phyloP scores from a whole-genome alignment of 768 basidiomycete genomes.

The Grammothele lineata region DNA sequence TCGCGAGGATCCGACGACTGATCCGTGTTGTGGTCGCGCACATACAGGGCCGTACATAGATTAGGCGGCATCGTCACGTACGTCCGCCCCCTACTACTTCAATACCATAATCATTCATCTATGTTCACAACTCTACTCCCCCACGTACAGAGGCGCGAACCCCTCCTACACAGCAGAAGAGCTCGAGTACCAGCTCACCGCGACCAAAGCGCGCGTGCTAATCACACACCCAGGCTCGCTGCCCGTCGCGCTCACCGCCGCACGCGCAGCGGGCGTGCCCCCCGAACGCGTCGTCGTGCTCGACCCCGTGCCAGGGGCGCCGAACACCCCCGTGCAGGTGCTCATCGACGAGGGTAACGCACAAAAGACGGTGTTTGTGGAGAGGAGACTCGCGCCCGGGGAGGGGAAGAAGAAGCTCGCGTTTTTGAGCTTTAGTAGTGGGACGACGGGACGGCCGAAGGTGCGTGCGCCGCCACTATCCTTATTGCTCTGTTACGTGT shows the following conservation, averaged over 20 bases:
- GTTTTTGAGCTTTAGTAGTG: conserved; percentile 70
- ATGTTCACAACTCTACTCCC: too few relatives aligned
- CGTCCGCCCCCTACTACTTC: conserved; percentile 15
- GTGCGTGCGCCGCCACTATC: too few relatives aligned
- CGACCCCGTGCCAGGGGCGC: conserved; percentile 14
- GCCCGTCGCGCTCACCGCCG: conserved; percentile 21
- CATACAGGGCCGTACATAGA: conserved; percentile 43
- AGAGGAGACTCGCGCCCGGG: conserved; percentile 47
- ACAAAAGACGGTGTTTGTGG: conserved; percentile 37
- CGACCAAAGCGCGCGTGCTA: conserved; percentile 23
- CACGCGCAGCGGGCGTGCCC: conserved; percentile 17
- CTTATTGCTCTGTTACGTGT: too few relatives aligned
- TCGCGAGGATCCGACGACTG: too few relatives aligned
- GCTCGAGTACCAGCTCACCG: conserved; percentile 27
- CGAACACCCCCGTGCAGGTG: conserved; percentile 37
- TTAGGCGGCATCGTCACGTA: conserved; percentile 57
- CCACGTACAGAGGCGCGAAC: conserved; percentile 23
- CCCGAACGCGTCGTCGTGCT: conserved; percentile 21
- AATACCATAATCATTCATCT: too few relatives aligned
- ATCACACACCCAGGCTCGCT: conserved; percentile 23
- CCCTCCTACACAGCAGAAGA: conserved; percentile 29
- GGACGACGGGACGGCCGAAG: conserved; percentile 75
- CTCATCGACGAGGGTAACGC: conserved; percentile 48
- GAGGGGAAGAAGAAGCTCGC: conserved; percentile 70
- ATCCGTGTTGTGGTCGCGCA: too few relatives aligned